These are phyloP conservation scores for Saksenaea oblongispora DNA, from an alignment of 371 early-diverging fungal genomes.

Conservation along the genomic window DNA sequence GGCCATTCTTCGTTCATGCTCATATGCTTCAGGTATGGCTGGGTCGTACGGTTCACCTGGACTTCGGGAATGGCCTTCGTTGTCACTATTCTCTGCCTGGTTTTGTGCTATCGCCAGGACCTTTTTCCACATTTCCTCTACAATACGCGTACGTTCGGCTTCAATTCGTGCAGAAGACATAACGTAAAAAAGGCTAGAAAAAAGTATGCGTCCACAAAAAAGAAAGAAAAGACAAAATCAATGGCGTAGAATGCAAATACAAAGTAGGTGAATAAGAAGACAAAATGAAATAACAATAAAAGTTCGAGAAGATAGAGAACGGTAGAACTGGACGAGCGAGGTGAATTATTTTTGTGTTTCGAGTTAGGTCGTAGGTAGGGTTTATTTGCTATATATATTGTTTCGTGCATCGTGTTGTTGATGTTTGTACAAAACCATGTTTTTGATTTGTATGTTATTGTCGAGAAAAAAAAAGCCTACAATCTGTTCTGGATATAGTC, in stretches of 20 bases:
- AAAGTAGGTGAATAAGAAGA: neutral
- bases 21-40: conserved; percentile 6
- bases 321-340: neutral
- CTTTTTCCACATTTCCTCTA: conserved; percentile 21
- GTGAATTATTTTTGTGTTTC: neutral
- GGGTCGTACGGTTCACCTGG: neutral
- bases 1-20: conserved; percentile 25
- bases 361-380: neutral
- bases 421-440: neutral
- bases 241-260: neutral
- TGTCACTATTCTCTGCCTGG: conserved; percentile 7
- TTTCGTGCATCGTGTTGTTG: neutral
- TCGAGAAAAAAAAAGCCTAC: neutral
- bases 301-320: neutral
- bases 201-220: neutral
- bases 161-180: neutral
- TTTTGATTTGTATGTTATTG: neutral
- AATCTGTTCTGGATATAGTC: too few species aligned
- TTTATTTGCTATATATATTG: neutral
- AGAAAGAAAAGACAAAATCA: neutral
- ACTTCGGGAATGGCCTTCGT: neutral
- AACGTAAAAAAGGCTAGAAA: neutral
- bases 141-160: conserved; percentile 7
- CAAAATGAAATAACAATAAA: neutral
- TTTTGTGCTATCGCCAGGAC: conserved; percentile 24